Base-by-base conservation (phyloP, 2,329 filamentous ascomycete genomes). In the Leptographium lundbergii region DNA sequence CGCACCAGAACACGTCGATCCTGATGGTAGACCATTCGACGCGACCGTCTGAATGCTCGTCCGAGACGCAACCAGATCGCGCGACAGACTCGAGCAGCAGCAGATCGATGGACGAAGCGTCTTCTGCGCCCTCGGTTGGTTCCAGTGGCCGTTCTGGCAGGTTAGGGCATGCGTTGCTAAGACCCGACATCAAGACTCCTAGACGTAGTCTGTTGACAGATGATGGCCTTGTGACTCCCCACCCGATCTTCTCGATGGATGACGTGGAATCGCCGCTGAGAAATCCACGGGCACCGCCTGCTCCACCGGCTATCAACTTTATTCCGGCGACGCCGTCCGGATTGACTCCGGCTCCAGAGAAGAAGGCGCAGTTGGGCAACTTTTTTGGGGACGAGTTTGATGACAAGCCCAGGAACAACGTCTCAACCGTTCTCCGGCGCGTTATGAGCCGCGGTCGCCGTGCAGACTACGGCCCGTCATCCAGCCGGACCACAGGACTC, bases 1-100 rank as follows among this genome's bases (percentile, higher is more conserved):
- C 80, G 24, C 83, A 86, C 63, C 81, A 86, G 65, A 86, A 85
- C 64, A 83, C 78, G 54, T 86, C 83, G 5, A 71, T 86, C 13
- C 68, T 85, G 50, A 76, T 86, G 69, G 79, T 86, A 34, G 73
- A 84, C 63, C 78, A 84, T 66, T 77, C 77, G 11, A 73, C 72
- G 50, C 78, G 74, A 66, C 76, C 75, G 27, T 78, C 76, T 0
- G 77, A 79, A 59, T 71, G 69, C 53, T 73, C 75, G 24, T 74
- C 65, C 61, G 54, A 66, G 42, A 63, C 62, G n/a, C 63, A 62
- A 19, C 60, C 47, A 0, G 63, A 63, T 14, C 63, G 39, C 6
- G 13, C 19, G 25, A 24, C 48, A 24, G 57, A 60, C 5, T 36
- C 48, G 3, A 55, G 57, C 2, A 58, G 54, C 24, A 64, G 57